Evolutionary conservation across 352 stramenopile genomes (phyloP).

Genomic region (Globisporangium sylvaticum): DNA sequence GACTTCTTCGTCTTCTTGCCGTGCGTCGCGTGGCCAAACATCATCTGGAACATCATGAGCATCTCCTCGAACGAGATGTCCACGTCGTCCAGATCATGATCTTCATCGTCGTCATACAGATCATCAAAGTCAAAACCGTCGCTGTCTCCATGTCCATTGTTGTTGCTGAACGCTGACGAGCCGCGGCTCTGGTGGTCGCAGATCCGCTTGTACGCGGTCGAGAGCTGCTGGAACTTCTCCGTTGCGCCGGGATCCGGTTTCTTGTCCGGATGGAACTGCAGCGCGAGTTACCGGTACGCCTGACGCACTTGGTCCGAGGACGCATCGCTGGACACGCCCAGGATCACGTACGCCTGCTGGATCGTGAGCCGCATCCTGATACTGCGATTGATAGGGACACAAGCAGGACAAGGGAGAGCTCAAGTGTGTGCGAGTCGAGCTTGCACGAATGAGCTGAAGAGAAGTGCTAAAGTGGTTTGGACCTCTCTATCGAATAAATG

Average conservation of each 20-base stretch:
- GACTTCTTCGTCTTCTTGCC: constrained; percentile 9
- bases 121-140: constrained; percentile 20
- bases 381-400: too few relatives aligned
- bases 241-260: constrained; percentile 58
- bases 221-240: constrained; percentile 65
- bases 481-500: not conserved
- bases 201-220: constrained; percentile 63
- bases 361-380: constrained; percentile 29
- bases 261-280: constrained; percentile 74
- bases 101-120: constrained; percentile 22
- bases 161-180: not conserved
- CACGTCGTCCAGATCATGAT: constrained; percentile 28
- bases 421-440: not conserved
- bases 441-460: not conserved
- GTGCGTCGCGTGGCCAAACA: constrained; percentile 35
- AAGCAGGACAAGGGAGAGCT: not conserved
- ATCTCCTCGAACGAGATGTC: constrained; percentile 62
- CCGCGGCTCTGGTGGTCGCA: constrained; percentile 40
- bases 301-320: constrained; percentile 45
- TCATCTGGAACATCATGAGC: constrained; percentile 76
- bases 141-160: constrained; percentile 4
- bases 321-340: constrained; percentile 40
- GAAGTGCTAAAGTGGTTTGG: not conserved
- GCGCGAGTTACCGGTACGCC: constrained; percentile 56
- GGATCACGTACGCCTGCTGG: constrained; percentile 35